Evolutionary conservation across 208 protist genomes (phyloP), one percentile per base, ranked within the genome.

Genomic region (Leishmania gerbilli): DNA sequence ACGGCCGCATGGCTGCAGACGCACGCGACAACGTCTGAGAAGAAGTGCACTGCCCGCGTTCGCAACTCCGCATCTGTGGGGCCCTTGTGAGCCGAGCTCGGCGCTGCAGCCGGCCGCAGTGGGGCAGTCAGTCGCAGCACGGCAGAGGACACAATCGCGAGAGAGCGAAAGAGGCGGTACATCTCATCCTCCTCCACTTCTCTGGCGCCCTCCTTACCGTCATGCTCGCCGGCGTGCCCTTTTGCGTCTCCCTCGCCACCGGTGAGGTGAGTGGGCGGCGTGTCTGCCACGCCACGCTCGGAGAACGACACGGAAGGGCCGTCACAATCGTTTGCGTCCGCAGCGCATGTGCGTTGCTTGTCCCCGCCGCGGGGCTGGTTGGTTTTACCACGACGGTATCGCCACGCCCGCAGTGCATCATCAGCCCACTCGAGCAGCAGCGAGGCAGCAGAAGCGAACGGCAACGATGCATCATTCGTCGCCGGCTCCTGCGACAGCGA

Each of bases 161-260:
- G 77, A 74, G 71, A 79, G 64, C 79, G 71, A 24, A 85, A 85
- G 21, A 72, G 72, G 40, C 71, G 72, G 65, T 85, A 79, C 64
- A 82, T 74, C 40, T 75, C 67, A 51, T 85, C 82, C 45, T 85
- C 82, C 49, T 77, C 69, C 37, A 80, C 21, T 42, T 67, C n/a
- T n/a, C 31, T 49, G 42, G 74, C 7, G 42, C 17, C 69, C 37
- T 55, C 69, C 42, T 51, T 55, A 17, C 65, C 64, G 11, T 27
- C 79, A 42, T 31, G 3, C n/a, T 11, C 9, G 56, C 31, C 31
- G 31, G 37, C 58, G 6, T 40, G 58, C 27, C 31, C 47, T n/a
- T 49, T 34, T 58, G 27, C 40, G 3, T 4, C 68, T 3, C 45
- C 45, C 34, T 51, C 21, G 45, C 47, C 11, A 27, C 4, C 65